Percentiles rank a stretch among this genome's conserved stretches.
These are phyloP conservation scores for Xylariaceae sp. DNA, from an alignment of 2,329 filamentous ascomycete genomes.

Conservation along the genomic window DNA sequence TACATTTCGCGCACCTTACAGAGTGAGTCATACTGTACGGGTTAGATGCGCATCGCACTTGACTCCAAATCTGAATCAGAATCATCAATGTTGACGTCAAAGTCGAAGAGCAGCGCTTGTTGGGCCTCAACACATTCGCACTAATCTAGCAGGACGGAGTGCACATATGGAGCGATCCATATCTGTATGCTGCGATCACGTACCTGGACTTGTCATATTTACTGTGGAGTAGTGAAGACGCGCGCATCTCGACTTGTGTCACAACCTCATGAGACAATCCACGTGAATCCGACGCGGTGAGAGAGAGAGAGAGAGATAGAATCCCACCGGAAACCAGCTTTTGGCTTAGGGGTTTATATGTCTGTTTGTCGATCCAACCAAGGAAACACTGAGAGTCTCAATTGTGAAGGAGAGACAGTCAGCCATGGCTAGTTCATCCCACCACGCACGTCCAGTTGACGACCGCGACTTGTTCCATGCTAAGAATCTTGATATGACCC, in stretches of 20 bases:
- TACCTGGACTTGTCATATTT: neutral
- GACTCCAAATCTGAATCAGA: neutral
- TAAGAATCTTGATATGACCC: conserved; percentile 58
- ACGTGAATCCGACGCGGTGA: neutral
- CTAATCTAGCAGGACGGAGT: neutral
- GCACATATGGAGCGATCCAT: neutral
- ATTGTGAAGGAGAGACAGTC: conserved; percentile 1
- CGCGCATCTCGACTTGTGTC: neutral
- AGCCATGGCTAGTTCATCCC: conserved; percentile 28
- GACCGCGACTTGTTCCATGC: conserved; percentile 41
- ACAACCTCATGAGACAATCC: neutral
- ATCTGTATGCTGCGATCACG: neutral
- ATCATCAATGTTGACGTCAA: neutral
- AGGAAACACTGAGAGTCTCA: neutral
- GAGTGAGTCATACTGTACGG: neutral
- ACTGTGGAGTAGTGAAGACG: neutral
- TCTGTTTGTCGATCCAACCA: neutral
- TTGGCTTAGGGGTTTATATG: neutral
- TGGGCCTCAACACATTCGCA: neutral
- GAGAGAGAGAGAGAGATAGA: neutral
- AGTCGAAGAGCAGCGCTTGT: neutral
- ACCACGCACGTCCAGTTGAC: conserved; percentile 23
- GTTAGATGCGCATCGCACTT: neutral
- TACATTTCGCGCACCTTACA: neutral
- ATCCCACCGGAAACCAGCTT: neutral